These are phyloP conservation scores for Xanthoceras sorbifolium DNA, from an alignment of 345 rosid genomes.

Conservation along the genomic window DNA sequence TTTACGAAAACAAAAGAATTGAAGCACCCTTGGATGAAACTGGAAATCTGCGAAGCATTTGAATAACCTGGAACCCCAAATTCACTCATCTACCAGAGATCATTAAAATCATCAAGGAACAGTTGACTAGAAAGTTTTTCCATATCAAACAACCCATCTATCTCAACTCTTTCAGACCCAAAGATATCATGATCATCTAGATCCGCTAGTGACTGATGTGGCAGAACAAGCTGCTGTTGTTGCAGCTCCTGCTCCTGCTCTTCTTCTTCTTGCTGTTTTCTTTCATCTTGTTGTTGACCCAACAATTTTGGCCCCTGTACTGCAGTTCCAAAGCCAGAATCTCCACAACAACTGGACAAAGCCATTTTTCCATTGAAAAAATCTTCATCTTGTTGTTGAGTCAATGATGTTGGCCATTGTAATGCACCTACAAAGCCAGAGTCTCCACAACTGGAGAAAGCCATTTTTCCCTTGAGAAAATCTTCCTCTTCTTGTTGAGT, in stretches of 20 bases:
- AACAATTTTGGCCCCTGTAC: not conserved
- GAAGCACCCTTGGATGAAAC: not conserved
- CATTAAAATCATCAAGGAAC: not conserved
- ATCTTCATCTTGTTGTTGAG: not conserved
- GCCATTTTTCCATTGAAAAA: not conserved
- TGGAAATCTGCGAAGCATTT: not conserved
- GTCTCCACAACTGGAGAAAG: conserved; percentile 17
- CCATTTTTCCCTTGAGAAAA: not conserved
- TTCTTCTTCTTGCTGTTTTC: not conserved
- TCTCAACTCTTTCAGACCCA: conserved; percentile 2
- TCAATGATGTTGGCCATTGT: not conserved
- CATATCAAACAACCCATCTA: conserved; percentile 7
- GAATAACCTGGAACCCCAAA: not conserved
- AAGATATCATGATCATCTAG: not conserved
- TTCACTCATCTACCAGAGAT: conserved; percentile 19
- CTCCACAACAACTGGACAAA: conserved; percentile 16
- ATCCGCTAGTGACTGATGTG: conserved; percentile 6
- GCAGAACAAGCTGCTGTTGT: not conserved
- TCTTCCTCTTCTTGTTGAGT: not conserved
- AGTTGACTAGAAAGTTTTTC: not conserved
- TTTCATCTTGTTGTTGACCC: not conserved
- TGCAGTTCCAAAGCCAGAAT: conserved; percentile 11
- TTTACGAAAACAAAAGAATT: not conserved
- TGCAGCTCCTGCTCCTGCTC: not conserved
- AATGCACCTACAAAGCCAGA: conserved; percentile 6